phyloP scores from a whole-genome alignment of 2,329 filamentous ascomycete genomes.

The Penicillium hordei region DNA sequence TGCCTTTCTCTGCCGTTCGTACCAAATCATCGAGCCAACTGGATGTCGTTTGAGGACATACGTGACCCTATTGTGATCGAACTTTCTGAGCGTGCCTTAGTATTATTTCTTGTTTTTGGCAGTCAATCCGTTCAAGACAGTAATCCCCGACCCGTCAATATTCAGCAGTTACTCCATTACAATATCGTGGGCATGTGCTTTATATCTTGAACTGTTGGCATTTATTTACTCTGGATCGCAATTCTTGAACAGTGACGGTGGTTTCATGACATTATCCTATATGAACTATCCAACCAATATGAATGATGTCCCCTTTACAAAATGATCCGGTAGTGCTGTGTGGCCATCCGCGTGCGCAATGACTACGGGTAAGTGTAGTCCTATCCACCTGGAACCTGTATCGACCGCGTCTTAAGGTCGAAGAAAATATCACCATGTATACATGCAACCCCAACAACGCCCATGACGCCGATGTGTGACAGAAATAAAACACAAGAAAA shows the following conservation, averaged over 20 bases:
- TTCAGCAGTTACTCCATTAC: not conserved
- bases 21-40: too few relatives aligned
- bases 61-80: not conserved
- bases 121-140: too few relatives aligned
- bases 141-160: not conserved
- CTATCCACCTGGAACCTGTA: constrained; percentile 4
- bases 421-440: constrained; percentile 14
- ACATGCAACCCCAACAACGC: constrained; percentile 15
- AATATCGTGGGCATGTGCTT: not conserved
- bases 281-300: constrained; percentile 20
- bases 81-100: not conserved
- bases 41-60: too few relatives aligned
- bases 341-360: constrained; percentile 1
- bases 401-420: constrained; percentile 3
- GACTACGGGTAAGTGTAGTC: not conserved
- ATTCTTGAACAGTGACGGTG: not conserved
- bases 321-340: constrained; percentile 9
- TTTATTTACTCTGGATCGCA: not conserved
- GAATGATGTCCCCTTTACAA: constrained; percentile 22
- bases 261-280: constrained; percentile 18
- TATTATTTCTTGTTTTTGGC: not conserved
- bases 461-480: constrained; percentile 13
- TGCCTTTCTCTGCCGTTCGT: too few relatives aligned
- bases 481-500: constrained; percentile 8
- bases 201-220: too few relatives aligned